These are phyloP conservation scores for Veloboletus limbatus DNA, from an alignment of 1,284 basidiomycete species.

Conservation along the genomic window DNA sequence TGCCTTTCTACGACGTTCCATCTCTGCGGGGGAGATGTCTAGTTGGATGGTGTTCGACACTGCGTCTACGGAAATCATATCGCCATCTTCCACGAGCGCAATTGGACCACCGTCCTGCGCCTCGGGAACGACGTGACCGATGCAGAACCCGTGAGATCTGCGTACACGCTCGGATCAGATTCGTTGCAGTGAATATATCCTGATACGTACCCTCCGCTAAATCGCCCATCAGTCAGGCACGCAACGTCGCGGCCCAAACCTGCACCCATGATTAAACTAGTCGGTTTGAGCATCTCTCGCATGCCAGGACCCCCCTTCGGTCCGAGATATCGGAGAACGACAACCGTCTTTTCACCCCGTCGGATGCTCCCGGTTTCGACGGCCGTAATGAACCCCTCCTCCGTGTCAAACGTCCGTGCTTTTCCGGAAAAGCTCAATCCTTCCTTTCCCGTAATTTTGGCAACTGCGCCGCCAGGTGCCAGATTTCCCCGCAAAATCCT, in stretches of 20 bases:
- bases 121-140: constrained; percentile 90
- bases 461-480: constrained; percentile 91
- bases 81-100: constrained; percentile 85
- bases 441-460: constrained; percentile 94
- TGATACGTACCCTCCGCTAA: constrained; percentile 80
- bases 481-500: constrained; percentile 84
- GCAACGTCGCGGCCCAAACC: constrained; percentile 90
- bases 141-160: constrained; percentile 86
- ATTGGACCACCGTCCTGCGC: constrained; percentile 90
- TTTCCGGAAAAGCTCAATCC: constrained; percentile 82
- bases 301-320: constrained; percentile 91
- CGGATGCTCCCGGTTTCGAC: constrained; percentile 80
- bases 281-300: constrained; percentile 95
- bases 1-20: constrained; percentile 58
- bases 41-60: constrained; percentile 81
- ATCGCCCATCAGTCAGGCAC: constrained; percentile 90
- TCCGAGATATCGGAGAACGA: constrained; percentile 84
- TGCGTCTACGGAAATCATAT: constrained; percentile 83
- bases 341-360: constrained; percentile 88
- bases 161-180: constrained; percentile 11
- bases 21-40: constrained; percentile 65
- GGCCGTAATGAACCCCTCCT: constrained; percentile 78
- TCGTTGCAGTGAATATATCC: constrained; percentile 8
- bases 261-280: constrained; percentile 88
- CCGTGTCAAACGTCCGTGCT: constrained; percentile 81